phyloP scores from a whole-genome alignment of 805 yeast genomes.

The Wickerhamomyces ciferrii region DNA sequence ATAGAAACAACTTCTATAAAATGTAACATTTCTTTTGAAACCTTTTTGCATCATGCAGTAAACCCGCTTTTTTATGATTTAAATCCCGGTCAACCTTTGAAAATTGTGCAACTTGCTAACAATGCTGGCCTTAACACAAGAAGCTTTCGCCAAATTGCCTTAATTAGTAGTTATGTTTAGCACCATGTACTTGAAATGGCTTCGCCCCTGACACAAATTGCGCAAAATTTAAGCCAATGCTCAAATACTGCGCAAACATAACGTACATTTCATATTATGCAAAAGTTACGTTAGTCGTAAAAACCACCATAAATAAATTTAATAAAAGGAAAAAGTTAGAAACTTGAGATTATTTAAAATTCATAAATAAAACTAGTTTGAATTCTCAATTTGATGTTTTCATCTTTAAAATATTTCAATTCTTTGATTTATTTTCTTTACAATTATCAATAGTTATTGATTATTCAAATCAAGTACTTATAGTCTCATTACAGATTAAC shows the following conservation, averaged over 20 bases:
- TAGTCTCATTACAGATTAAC: background rate
- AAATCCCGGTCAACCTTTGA: background rate
- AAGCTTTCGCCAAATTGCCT: background rate
- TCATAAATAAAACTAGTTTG: background rate
- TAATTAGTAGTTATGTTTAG: background rate
- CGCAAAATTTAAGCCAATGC: background rate
- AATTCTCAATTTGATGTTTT: background rate
- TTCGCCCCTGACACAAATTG: background rate
- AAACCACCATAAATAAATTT: background rate
- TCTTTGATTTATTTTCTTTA: background rate
- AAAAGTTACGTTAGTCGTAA: conserved; percentile 1
- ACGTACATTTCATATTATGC: background rate
- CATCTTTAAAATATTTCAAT: background rate
- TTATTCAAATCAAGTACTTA: background rate
- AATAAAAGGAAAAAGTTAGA: background rate
- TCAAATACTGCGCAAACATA: background rate
- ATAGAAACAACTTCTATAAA: background rate
- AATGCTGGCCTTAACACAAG: background rate
- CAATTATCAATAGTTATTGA: background rate
- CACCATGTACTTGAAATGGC: background rate
- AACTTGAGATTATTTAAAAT: background rate
- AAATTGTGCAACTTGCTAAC: background rate
- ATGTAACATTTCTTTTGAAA: background rate
- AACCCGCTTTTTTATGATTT: background rate
- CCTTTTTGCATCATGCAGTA: background rate